Base-by-base conservation (phyloP, 768 basidiomycete genomes). In the Ephemerocybe angulata region DNA sequence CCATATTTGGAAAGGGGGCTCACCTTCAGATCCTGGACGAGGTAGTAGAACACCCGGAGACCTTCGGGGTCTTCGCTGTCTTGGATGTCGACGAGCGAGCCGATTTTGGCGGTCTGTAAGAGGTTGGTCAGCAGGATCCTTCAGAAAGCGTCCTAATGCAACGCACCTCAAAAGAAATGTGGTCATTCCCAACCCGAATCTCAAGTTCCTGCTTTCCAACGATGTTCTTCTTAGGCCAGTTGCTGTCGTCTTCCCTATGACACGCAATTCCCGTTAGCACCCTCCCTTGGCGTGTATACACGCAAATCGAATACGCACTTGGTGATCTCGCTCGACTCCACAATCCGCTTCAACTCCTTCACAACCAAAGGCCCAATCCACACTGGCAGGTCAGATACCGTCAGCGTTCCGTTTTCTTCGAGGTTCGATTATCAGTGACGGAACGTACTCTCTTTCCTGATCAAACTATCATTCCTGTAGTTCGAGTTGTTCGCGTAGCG, bases 401-500 rank as follows among this genome's bases (percentile, higher is more conserved):
- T 43, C n/a, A 38, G 42, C 52, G 4, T 13, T 13, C 33, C 24
- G 28, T 24, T 24, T 6, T 51, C 43, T 27, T 42, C 47, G 33
- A 35, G 29, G 25, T 51, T 40, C 27, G 2, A 54, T 12, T 25
- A 27, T 19, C 28, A 8, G n/a, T n/a, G n/a, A n/a, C n/a, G n/a
- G n/a, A n/a, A 81, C 93, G 64, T 62, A 97, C 95, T 97, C 74
- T 99, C 97, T 90, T 98, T 98, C 58, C 96, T 84, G 68, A 99
- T 98, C 47, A 99, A 76, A 70, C 88, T 90, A 74, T 99, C 97
- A 64, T 98, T 98, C 29, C 97, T 78, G 74, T 99, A 99, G 73
- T 99, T 99, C 10, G 96, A 98, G 78, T 98, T 98, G 78, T 98
- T 96, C 58, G 97, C 97, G 70, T 98, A 99, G 61, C 97, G 84